Conservation (phyloP, 495 filamentous ascomycete genomes). For the Hypoxylon fragiforme region DNA sequence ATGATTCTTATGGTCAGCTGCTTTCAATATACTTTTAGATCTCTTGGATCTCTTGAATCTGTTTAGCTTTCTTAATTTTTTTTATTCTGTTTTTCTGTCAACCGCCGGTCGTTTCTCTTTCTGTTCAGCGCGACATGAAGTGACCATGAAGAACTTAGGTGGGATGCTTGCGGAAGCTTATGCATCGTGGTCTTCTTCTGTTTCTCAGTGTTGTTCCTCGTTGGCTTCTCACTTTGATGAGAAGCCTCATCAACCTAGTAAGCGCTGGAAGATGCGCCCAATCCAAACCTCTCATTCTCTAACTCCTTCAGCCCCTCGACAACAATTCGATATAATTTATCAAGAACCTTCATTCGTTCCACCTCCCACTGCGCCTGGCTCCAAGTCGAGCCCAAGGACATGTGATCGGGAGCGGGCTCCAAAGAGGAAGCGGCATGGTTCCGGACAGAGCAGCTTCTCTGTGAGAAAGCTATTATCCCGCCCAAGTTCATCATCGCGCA, state of each 20-base stretch:
- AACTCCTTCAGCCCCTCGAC: slow-evolving; percentile 11
- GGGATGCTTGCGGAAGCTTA: slow-evolving; percentile 45
- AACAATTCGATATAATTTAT: slow-evolving; percentile 39
- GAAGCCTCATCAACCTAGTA: slow-evolving; percentile 39
- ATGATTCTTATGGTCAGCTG: slow-evolving; percentile 36
- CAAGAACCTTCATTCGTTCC: slow-evolving; percentile 46
- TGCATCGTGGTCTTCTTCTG: slow-evolving; percentile 45
- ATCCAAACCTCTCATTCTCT: slow-evolving; percentile 9
- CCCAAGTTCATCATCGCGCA: slow-evolving; percentile 43
- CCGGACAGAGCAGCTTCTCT: slow-evolving; percentile 39
- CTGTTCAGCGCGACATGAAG: slow-evolving; percentile 32
- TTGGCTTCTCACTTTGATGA: slow-evolving; percentile 38
- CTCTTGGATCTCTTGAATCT: not conserved
- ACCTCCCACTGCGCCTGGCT: slow-evolving; percentile 39
- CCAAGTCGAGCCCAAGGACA: slow-evolving; percentile 33
- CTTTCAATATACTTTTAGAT: slow-evolving; percentile 24
- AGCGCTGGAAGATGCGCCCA: slow-evolving; percentile 15
- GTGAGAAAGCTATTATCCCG: slow-evolving; percentile 37
- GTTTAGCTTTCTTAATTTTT: not conserved
- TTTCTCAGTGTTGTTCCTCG: slow-evolving; percentile 47
- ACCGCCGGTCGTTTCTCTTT: slow-evolving; percentile 38
- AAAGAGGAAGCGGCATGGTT: slow-evolving; percentile 40
- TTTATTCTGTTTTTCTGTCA: slow-evolving; percentile 24
- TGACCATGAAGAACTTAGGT: slow-evolving; percentile 43
- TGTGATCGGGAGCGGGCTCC: slow-evolving; percentile 38